Conservation (phyloP, 1,284 basidiomycete genomes). For the Rhizopogon parksii region DNA sequence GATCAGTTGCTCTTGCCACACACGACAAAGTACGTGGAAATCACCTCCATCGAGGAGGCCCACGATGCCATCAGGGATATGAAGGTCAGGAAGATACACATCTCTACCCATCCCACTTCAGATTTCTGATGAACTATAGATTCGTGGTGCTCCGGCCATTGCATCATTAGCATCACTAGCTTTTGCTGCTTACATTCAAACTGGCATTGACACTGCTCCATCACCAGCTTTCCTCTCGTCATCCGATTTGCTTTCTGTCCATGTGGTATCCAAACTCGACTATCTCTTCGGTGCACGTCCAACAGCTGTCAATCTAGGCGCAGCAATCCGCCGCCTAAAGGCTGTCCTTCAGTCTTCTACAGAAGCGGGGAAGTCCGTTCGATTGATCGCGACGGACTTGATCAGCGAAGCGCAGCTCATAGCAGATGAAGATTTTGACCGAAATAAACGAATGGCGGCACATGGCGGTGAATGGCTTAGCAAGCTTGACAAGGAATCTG, state of each 20-base stretch:
- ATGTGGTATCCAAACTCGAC: conserved; percentile 55
- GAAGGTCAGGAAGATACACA: conserved; percentile 50
- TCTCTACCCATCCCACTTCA: neutral
- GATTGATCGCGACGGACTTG: conserved; percentile 49
- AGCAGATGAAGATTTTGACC: conserved; percentile 76
- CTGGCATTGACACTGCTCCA: conserved; percentile 37
- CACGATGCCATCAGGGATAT: conserved; percentile 90
- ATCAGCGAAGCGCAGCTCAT: conserved; percentile 60
- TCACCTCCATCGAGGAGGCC: conserved; percentile 71
- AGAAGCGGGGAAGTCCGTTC: conserved; percentile 36
- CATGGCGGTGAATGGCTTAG: conserved; percentile 82
- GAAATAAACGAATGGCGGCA: conserved; percentile 78
- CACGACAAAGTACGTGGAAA: conserved; percentile 63
- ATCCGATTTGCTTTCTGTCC: conserved; percentile 39
- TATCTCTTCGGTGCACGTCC: conserved; percentile 83
- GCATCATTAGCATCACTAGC: conserved; percentile 83
- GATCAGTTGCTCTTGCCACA: conserved; percentile 85
- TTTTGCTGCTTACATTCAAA: conserved; percentile 56
- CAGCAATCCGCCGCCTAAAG: conserved; percentile 69
- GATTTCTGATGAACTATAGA: conserved; percentile 37
- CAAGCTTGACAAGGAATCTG: conserved; percentile 41
- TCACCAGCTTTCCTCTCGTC: conserved; percentile 46
- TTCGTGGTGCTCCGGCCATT: conserved; percentile 91
- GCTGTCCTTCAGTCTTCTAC: conserved; percentile 38
- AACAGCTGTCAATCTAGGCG: conserved; percentile 88